phyloP scores from a whole-genome alignment of 2,329 filamentous ascomycete genomes.

The Aspergillus sp. region DNA sequence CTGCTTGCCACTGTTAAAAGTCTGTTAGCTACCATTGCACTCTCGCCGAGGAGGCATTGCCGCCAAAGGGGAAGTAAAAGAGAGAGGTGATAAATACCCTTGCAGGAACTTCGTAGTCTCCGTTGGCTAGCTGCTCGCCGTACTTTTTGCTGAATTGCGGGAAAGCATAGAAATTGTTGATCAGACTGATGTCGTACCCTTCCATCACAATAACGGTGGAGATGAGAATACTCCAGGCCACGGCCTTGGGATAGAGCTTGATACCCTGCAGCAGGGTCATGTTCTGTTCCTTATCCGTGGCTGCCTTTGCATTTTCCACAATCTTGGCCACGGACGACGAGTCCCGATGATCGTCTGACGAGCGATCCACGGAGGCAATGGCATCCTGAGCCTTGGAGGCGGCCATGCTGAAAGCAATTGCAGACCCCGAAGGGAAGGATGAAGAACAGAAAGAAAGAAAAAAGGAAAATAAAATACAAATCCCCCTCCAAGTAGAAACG shows the following conservation, averaged over 20 bases:
- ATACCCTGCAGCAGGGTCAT: slow-evolving; percentile 77
- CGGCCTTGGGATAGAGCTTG: slow-evolving; percentile 80
- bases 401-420: slow-evolving; percentile 24
- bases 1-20: slow-evolving; percentile 43
- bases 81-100: slow-evolving; percentile 28
- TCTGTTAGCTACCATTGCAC: slow-evolving; percentile 16
- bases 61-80: not conserved
- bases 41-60: not conserved
- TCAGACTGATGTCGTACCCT: slow-evolving; percentile 77
- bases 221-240: slow-evolving; percentile 79
- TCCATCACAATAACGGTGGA: slow-evolving; percentile 93
- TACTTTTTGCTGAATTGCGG: slow-evolving; percentile 44
- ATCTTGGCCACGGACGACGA: slow-evolving; percentile 31
- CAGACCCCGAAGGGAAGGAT: slow-evolving; percentile 2
- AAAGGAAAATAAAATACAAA: not conserved
- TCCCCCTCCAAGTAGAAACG: not conserved
- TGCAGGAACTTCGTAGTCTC: slow-evolving; percentile 41
- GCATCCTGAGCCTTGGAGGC: slow-evolving; percentile 28
- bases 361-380: slow-evolving; percentile 24
- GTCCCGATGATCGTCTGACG: slow-evolving; percentile 14
- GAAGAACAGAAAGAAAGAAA: not conserved
- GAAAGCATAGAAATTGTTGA: slow-evolving; percentile 73
- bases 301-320: slow-evolving; percentile 42
- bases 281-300: slow-evolving; percentile 52
- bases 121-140: slow-evolving; percentile 32